Conservation (phyloP, 257 asterid genomes). For the Eustoma russellianum region DNA sequence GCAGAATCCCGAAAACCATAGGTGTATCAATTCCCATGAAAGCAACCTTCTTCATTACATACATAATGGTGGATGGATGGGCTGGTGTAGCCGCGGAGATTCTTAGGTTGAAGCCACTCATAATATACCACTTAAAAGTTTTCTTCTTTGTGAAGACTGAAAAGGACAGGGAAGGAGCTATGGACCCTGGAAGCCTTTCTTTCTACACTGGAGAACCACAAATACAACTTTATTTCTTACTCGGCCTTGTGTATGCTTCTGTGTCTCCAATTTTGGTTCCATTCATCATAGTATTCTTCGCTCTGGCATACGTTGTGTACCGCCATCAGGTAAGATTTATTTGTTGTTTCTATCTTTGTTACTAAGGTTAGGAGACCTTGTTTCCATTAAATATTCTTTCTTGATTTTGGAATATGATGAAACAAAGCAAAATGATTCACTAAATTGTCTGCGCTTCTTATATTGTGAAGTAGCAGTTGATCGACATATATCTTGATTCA, state of each 20-base stretch:
- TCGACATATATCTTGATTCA: too few species aligned
- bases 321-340: slow-evolving; percentile 82
- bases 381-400: neutral
- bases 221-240: slow-evolving; percentile 81
- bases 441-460: too few species aligned
- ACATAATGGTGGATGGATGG: slow-evolving; percentile 94
- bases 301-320: slow-evolving; percentile 58
- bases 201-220: slow-evolving; percentile 94
- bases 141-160: slow-evolving; percentile 87
- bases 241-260: slow-evolving; percentile 88
- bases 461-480: too few species aligned
- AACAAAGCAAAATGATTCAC: too few species aligned
- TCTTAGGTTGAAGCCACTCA: slow-evolving; percentile 64
- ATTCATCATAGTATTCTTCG: slow-evolving; percentile 74
- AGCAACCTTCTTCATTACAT: slow-evolving; percentile 87
- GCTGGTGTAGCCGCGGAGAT: slow-evolving; percentile 94
- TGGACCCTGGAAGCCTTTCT: slow-evolving; percentile 93
- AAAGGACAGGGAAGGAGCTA: slow-evolving; percentile 74
- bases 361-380: neutral
- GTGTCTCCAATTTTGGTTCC: slow-evolving; percentile 87
- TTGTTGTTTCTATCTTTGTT: neutral
- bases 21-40: slow-evolving; percentile 93
- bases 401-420: too few species aligned
- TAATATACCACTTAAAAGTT: slow-evolving; percentile 70
- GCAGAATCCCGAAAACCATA: slow-evolving; percentile 59